phyloP scores from a whole-genome alignment of 805 yeast genomes.

The Cyberlindnera petersonii region DNA sequence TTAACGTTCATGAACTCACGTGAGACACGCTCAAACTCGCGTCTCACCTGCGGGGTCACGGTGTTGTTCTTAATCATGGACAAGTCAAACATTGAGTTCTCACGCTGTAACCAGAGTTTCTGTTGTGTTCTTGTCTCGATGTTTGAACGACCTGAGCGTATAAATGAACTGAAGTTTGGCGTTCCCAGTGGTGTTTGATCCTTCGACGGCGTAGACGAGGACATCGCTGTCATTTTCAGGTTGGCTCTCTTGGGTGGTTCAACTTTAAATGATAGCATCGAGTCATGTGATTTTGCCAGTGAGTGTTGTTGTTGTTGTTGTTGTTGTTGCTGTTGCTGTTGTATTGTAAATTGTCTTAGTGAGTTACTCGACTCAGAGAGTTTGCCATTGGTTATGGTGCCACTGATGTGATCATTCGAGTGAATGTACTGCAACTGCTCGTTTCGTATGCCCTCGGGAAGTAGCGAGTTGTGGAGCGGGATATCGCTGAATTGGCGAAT shows the following conservation, averaged over 20 bases:
- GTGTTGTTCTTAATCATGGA: constrained; percentile 15
- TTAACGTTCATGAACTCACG: constrained; percentile 69
- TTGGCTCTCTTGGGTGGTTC: constrained; percentile 14
- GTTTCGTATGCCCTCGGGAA: constrained; percentile 14
- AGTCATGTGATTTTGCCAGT: constrained; percentile 19
- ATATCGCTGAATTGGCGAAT: constrained; percentile 37
- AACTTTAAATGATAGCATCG: constrained; percentile 23
- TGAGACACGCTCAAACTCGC: constrained; percentile 76
- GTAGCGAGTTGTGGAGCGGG: constrained; percentile 26
- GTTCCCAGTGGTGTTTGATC: constrained; percentile 20
- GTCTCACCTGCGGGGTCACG: constrained; percentile 48
- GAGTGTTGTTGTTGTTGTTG: no score
- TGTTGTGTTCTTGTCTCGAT: constrained; percentile 77
- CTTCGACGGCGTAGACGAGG: constrained; percentile 22
- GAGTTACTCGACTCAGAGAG: constrained; percentile 21
- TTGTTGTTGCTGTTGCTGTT: no score
- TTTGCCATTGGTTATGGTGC: constrained; percentile 10
- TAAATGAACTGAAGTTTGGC: constrained; percentile 39
- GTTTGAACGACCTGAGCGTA: constrained; percentile 34
- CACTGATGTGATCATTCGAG: constrained; percentile 29
- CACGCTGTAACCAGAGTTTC: constrained; percentile 78
- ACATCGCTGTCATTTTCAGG: constrained; percentile 6
- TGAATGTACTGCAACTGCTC: constrained; percentile 23
- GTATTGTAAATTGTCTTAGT: constrained; percentile 25
- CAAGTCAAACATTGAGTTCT: constrained; percentile 62